Base-by-base conservation (phyloP, 164 flowering plant genomes). In the Magnolia officinalis region DNA sequence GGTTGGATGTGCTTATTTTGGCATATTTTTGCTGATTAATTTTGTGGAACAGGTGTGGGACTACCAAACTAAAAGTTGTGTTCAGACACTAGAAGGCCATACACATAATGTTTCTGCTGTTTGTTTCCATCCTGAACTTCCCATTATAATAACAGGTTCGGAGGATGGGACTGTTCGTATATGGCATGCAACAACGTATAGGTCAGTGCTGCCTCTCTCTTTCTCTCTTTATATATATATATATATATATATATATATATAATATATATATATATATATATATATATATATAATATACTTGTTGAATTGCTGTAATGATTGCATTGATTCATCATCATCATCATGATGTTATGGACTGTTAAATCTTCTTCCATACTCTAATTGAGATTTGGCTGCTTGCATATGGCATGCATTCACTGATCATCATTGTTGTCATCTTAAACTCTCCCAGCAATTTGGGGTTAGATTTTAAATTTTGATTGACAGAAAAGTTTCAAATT, bases 161-260 rank as follows among this genome's bases (percentile, higher is more conserved):
- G 98, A 95, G 89, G 98, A 95, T 87, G 95, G 95, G 58, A 95
- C 97, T 20, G 92, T 92, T 73, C 94, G 97, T 21, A 87, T 93
- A 67, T 95, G 98, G 98, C 94, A 93, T 81, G 75, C 98, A 49
- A 92, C 95, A 65, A 95, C 97, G 29, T 95, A 93, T 66, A 89
- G 97, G 98, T 91, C 16, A 65, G 80, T 65, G 29, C 13, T 26
- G 29, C 29, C 29, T 26, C 29, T 26, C 29, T 26, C 29, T 26
- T 2, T 26, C 29, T 26, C 29, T 26, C 29, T n/a, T n/a, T n/a
- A n/a, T n/a, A n/a, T n/a, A n/a, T n/a, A n/a, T n/a, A n/a, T n/a
- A n/a, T n/a, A n/a, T n/a, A 26, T 26, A 26, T 26, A 26, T 26
- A 26, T 26, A 26, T 26, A 26, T 26, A 26, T 26, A 26, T 1